Conservation (phyloP, 148 eudicot genomes). For the Chenopodium album region DNA sequence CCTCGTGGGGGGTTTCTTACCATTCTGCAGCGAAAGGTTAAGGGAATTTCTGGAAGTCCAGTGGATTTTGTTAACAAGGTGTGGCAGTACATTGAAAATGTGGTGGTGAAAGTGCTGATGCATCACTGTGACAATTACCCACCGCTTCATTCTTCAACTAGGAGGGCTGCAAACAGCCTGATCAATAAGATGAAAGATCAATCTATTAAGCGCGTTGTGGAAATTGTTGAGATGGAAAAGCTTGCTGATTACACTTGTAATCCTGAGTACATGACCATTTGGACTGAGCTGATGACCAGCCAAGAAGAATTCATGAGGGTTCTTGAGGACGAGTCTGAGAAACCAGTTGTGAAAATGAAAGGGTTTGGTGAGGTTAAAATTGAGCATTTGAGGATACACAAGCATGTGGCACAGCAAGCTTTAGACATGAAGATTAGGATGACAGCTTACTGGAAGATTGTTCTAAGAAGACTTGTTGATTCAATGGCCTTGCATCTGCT, state of each 20-base stretch:
- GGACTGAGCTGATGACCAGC: constrained; percentile 32
- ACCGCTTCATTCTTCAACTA: constrained; percentile 29
- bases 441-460: constrained; percentile 52
- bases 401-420: constrained; percentile 24
- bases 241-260: constrained; percentile 41
- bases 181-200: constrained; percentile 30
- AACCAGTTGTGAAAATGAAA: constrained; percentile 17
- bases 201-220: constrained; percentile 34
- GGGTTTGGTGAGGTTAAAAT: constrained; percentile 38
- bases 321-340: not conserved
- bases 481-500: constrained; percentile 53
- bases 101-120: constrained; percentile 30
- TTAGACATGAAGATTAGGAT: constrained; percentile 37
- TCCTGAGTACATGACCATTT: constrained; percentile 37
- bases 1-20: constrained; percentile 41
- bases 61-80: constrained; percentile 36
- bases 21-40: constrained; percentile 36
- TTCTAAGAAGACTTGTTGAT: constrained; percentile 52
- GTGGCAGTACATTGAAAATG: constrained; percentile 42
- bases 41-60: constrained; percentile 27
- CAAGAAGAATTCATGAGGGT: constrained; percentile 18
- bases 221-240: constrained; percentile 48
- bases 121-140: constrained; percentile 42
- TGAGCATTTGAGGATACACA: constrained; percentile 28
- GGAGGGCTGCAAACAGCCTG: constrained; percentile 33